Base-by-base conservation (phyloP, 1,139 yeast genomes). In the Geotrichum carabidarum region DNA sequence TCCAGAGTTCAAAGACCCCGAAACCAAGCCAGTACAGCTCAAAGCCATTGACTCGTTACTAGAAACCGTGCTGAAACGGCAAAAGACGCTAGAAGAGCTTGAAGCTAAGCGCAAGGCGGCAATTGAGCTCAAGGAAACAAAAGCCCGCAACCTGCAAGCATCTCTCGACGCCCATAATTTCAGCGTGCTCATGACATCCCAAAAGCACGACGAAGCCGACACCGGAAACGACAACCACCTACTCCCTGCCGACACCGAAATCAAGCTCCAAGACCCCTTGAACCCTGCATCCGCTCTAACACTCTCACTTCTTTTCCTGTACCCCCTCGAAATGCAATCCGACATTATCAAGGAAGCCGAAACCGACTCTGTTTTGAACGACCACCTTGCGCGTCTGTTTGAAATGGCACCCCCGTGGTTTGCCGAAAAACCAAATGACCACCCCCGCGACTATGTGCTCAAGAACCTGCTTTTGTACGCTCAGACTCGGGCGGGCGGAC, bases 271-370 rank as follows among this genome's bases (percentile, higher is more conserved):
- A 66, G 85, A 88, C 62, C 80, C 82, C 8, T 64, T 74, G 51
- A 96, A 90, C 66, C 77, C 85, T 53, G 87, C 86, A 61, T 85
- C 96, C 0, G 90, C 86, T 63, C 71, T 93, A 53, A 77, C 86
- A 18, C 78, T 89, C 62, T 96, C 98, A 0, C 86, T 93, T 0
- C 75, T 86, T 74, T 75, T 90, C 14, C 70, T 91, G 57, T 93
- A 90, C 63, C 98, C 98, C 12, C 79, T 93, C 4, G 82, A 81
- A 8, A 86, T 86, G 66, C 95, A 88, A 66, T 87, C 91, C 61
- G 97, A 91, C 68, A 83, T 83, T 62, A 74, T 91, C 40, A 87
- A 84, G 6, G 84, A 83, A 58, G 79, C 65, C 51, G 84, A 84
- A 58, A 77, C 86, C 12, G 80, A 93, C 57, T 95, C 93, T 0